These are phyloP conservation scores for Oryza glumipatula DNA, from an alignment of 176 grass and related monocot genomes.

Conservation along the genomic window DNA sequence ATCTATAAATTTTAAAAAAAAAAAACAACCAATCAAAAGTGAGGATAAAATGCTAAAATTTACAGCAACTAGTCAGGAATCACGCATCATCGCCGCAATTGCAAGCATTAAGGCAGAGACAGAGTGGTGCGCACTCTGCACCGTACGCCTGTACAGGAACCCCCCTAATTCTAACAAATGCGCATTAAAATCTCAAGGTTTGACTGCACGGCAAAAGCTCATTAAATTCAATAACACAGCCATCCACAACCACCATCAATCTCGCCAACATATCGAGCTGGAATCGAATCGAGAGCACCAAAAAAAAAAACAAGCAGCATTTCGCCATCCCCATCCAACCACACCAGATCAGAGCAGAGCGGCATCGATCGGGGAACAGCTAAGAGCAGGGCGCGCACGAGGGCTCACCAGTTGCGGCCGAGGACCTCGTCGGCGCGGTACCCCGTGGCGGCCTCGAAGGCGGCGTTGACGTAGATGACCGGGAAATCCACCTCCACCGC, in stretches of 20 bases:
- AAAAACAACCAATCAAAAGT: not conserved
- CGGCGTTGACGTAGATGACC: slow-evolving; percentile 97
- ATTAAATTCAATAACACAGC: not conserved
- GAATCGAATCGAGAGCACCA: not conserved
- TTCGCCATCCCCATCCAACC: not conserved
- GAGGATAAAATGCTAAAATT: slow-evolving; percentile 15
- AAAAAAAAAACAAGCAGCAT: slow-evolving; percentile 18
- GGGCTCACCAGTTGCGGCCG: slow-evolving; percentile 86
- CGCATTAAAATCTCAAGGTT: not conserved
- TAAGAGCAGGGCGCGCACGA: not conserved
- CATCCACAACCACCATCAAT: not conserved
- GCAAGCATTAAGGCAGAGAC: slow-evolving; percentile 6
- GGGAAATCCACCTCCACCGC: slow-evolving; percentile 80
- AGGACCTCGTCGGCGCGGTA: slow-evolving; percentile 96
- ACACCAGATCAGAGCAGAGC: not conserved
- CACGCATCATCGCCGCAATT: not conserved
- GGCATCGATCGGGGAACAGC: not conserved
- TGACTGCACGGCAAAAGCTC: not conserved
- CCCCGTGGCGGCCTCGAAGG: slow-evolving; percentile 87
- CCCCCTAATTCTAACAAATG: not conserved
- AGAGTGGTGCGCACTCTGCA: not conserved
- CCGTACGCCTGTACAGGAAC: not conserved
- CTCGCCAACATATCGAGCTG: not conserved
- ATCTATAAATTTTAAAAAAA: not conserved
- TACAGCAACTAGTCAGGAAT: not conserved